These are phyloP conservation scores for Quambalaria eucalypti DNA, from an alignment of 1,284 basidiomycete genomes.

Conservation along the genomic window DNA sequence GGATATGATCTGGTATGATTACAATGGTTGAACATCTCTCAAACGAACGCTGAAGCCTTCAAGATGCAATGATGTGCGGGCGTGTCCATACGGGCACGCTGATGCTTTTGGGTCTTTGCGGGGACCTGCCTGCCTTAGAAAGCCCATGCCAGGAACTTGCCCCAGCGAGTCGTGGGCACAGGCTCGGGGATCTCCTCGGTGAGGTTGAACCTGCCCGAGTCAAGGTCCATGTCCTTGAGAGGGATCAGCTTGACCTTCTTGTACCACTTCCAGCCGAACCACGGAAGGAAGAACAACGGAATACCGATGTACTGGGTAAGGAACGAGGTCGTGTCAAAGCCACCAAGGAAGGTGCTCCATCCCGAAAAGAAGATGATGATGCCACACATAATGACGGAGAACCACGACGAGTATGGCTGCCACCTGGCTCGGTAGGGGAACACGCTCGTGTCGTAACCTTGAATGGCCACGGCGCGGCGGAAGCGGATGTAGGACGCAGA, in stretches of 20 bases:
- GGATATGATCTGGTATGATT: no score
- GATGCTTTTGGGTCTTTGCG: no score
- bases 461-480: constrained; percentile 57
- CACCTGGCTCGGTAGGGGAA: constrained; percentile 52
- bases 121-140: no score
- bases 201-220: constrained; percentile 52
- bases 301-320: constrained; percentile 71
- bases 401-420: constrained; percentile 45
- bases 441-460: constrained; percentile 55
- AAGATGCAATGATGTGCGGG: no score
- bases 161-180: no score
- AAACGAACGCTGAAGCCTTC: no score
- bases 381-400: constrained; percentile 18
- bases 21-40: no score
- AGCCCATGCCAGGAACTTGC: no score
- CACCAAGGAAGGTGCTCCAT: constrained; percentile 36
- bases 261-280: constrained; percentile 54
- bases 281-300: constrained; percentile 65
- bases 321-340: constrained; percentile 56
- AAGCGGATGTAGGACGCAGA: constrained; percentile 66
- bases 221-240: constrained; percentile 51
- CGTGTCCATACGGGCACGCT: no score
- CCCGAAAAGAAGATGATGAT: constrained; percentile 48
- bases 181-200: no score
- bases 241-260: constrained; percentile 50